Conservation (phyloP, 139 green algal genomes). For the Chlorella sp. region DNA sequence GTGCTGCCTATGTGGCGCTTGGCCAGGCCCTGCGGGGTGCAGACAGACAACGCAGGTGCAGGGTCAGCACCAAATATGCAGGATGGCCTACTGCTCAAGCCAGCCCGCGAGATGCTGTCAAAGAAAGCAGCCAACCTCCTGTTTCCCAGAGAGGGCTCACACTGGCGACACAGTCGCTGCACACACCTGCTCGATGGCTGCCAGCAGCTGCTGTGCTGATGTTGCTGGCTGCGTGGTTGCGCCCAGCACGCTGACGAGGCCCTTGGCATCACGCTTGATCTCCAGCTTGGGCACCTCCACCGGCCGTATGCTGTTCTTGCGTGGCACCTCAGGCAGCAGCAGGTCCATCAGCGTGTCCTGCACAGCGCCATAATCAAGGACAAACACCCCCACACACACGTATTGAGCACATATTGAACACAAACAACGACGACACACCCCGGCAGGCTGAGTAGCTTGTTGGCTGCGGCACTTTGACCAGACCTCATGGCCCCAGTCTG, state of each 20-base stretch:
- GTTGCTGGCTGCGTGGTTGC: constrained; percentile 57
- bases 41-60: too few species aligned
- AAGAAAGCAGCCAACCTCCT: too few species aligned
- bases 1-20: constrained; percentile 52
- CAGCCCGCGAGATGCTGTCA: too few species aligned
- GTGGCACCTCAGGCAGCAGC: constrained; percentile 49
- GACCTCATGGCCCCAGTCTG: too few species aligned
- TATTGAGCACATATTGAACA: too few species aligned
- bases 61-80: too few species aligned
- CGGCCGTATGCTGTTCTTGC: constrained; percentile 1
- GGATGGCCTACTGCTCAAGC: too few species aligned
- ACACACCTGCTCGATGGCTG: constrained; percentile 51
- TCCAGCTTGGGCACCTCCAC: constrained; percentile 71
- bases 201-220: constrained; percentile 48
- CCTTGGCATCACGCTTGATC: constrained; percentile 97
- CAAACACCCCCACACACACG: background rate
- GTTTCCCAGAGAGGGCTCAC: too few species aligned
- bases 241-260: constrained; percentile 86
- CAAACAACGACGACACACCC: too few species aligned
- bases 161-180: too few species aligned
- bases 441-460: too few species aligned
- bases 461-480: too few species aligned
- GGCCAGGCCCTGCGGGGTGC: constrained; percentile 53
- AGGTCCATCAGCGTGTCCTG: constrained; percentile 75
- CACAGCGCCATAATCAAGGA: background rate